Evolutionary conservation across 2,329 filamentous ascomycete species (phyloP), one percentile per base, ranked within the genome.

Genomic region (Purpureocillium takamizusanense): DNA sequence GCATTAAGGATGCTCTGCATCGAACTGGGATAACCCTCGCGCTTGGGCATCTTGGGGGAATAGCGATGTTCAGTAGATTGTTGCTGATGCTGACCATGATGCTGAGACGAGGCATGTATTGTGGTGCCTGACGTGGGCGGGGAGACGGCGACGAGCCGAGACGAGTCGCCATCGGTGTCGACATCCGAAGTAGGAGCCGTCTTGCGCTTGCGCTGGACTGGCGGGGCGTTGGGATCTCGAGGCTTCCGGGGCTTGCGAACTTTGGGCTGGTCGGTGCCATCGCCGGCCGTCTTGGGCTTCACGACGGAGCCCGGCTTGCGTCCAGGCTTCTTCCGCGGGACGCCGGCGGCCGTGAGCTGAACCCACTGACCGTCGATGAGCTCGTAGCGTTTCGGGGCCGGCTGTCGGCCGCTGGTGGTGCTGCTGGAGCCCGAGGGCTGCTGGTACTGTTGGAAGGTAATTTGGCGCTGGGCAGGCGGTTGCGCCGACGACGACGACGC

Each of bases 261-360:
- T 54, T 76, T 76, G 48, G 65, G 56, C 16, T 62, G 62, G 12
- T 72, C 65, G 16, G 43, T 27, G 14, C 40, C 62, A 42, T 62
- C 57, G 37, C 59, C 6, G 13, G 34, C 11, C 12, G 34, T 53
- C 54, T 64, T 67, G 41, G 60, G 57, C 49, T 70, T 72, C 35
- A 69, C 57, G 39, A 61, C 70, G 43, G 64, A 74, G 52, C 70
- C 83, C 51, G 78, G 76, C 53, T 82, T 82, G 36, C 78, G 71
- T 16, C 76, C 77, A 15, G 77, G 76, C 60, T 81, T 82, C 60
- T 79, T 79, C 4, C 76, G 62, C 1, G 75, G 74, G 7, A 76
- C 52, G 10, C 75, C 75, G 37, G 74, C 74, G 18, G 74, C 74
- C 0, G 74, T 78, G 37, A 78, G 58, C 44, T 65, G 67, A 21